Conservation (phyloP, 768 basidiomycete genomes). For the Macrolepiota fuliginosa region DNA sequence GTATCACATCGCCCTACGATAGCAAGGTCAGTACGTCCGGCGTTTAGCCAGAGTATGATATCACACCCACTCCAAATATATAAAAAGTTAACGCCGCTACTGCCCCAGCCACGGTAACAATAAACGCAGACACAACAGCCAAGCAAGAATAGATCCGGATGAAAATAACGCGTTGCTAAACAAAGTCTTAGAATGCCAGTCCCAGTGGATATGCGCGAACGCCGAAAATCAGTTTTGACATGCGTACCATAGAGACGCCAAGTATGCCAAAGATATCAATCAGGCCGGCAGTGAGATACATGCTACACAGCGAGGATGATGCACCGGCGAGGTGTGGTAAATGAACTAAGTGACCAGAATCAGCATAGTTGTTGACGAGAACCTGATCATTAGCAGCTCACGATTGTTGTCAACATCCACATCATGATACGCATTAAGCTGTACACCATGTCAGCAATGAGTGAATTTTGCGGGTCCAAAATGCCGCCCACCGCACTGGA, state of each 20-base stretch:
- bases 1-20: constrained; percentile 34
- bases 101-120: constrained; percentile 34
- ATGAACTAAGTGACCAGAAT: constrained; percentile 12
- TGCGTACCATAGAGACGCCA: constrained; percentile 24
- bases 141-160: constrained; percentile 28
- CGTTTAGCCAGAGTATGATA: background rate
- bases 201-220: constrained; percentile 11
- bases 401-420: constrained; percentile 29
- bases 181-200: background rate
- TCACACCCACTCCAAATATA: constrained; percentile 30
- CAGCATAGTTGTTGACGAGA: background rate
- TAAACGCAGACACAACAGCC: constrained; percentile 32
- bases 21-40: background rate
- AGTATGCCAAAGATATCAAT: constrained; percentile 32
- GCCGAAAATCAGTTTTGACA: background rate
- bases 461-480: background rate
- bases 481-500: constrained; percentile 23
- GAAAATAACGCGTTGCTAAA: constrained; percentile 26
- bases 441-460: background rate
- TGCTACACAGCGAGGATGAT: constrained; percentile 36
- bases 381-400: constrained; percentile 4
- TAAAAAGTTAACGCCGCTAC: constrained; percentile 36
- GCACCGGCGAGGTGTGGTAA: constrained; percentile 24
- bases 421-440: constrained; percentile 36
- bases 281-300: constrained; percentile 29